Conservation (phyloP, 352 stramenopile species). For the Globisporangium barbulae region DNA sequence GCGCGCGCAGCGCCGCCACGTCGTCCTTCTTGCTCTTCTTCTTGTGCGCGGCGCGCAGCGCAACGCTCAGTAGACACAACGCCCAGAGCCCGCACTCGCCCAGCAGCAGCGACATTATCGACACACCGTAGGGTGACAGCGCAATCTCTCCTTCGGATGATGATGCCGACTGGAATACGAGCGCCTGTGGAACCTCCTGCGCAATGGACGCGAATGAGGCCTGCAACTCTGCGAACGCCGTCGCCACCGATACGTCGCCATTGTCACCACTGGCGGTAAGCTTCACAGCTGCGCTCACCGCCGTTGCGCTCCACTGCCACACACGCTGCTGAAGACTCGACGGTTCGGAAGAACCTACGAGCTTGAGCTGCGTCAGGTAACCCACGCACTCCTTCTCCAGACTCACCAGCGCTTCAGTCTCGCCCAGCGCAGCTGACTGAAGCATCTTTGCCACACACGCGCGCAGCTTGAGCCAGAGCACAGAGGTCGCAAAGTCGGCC, state of each 20-base stretch:
- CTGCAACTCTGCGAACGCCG: conserved; percentile 28
- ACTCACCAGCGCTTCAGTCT: conserved; percentile 23
- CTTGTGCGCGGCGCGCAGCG: conserved; percentile 42
- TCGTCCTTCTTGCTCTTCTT: conserved; percentile 75
- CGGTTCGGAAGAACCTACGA: background rate
- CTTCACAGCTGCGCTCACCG: conserved; percentile 15
- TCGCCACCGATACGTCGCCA: conserved; percentile 5
- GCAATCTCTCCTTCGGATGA: conserved; percentile 3
- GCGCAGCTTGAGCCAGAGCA: conserved; percentile 67
- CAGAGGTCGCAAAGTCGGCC: conserved; percentile 33
- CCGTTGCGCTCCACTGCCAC: conserved; percentile 51
- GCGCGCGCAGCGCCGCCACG: conserved; percentile 34
- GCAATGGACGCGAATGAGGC: conserved; percentile 27
- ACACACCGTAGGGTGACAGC: conserved; percentile 53
- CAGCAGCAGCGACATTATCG: conserved; percentile 47
- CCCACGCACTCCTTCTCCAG: conserved; percentile 34
- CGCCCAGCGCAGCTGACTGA: conserved; percentile 23
- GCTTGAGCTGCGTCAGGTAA: conserved; percentile 19
- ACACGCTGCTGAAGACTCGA: conserved; percentile 33
- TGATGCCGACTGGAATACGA: conserved; percentile 18
- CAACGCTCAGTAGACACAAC: conserved; percentile 41
- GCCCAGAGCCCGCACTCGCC: conserved; percentile 59
- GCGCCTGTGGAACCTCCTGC: conserved; percentile 17
- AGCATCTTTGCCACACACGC: conserved; percentile 51
- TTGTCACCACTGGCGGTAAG: conserved; percentile 3